phyloP scores from a whole-genome alignment of 345 rosid species.

The Crucihimalaya himalaica region DNA sequence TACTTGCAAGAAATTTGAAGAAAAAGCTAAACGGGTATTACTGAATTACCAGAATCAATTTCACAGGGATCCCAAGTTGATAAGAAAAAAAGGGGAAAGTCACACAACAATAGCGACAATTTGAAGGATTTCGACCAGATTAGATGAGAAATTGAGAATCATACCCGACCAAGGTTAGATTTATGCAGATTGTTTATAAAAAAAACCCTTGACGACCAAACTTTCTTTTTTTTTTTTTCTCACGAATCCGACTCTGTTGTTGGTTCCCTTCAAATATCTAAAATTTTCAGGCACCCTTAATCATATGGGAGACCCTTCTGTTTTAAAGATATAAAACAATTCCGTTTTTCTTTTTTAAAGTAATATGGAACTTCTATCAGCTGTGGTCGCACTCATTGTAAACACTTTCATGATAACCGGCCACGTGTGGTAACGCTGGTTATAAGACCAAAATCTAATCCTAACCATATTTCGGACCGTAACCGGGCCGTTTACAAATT shows the following conservation, averaged over 20 bases:
- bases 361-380: neutral
- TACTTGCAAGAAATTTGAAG: neutral
- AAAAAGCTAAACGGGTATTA: neutral
- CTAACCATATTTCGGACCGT: too few relatives aligned
- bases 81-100: neutral
- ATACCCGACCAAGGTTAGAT: constrained; percentile 17
- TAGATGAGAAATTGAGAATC: neutral
- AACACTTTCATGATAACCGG: neutral
- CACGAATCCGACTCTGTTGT: constrained; percentile 5
- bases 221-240: too few relatives aligned
- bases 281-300: constrained; percentile 1
- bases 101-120: constrained; percentile 6
- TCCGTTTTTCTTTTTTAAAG: neutral
- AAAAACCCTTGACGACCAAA: neutral
- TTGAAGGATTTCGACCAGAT: neutral
- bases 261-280: constrained; percentile 21
- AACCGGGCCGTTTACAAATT: too few relatives aligned
- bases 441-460: too few relatives aligned
- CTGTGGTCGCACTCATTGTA: constrained; percentile 12
- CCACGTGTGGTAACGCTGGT: too few relatives aligned
- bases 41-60: constrained; percentile 1
- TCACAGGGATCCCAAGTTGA: constrained; percentile 1
- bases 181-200: neutral
- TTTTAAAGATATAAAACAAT: neutral
- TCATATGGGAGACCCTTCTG: neutral